Evolutionary conservation across 768 basidiomycete species (phyloP).

Genomic region (Sarcodon aspratus): DNA sequence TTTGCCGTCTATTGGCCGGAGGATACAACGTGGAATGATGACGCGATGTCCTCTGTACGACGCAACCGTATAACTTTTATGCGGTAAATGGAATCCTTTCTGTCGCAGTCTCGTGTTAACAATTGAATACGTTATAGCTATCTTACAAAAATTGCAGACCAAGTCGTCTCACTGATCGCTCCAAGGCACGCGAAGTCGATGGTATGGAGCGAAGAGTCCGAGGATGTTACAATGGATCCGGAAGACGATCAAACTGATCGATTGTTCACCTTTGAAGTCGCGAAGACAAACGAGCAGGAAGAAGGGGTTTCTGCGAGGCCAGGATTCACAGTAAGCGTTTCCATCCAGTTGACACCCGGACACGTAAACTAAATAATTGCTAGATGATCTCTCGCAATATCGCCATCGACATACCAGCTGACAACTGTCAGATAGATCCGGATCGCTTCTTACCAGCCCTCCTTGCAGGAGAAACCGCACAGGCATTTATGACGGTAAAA

Average conservation of each 20-base stretch:
- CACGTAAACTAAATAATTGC: neutral
- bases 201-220: conserved; percentile 27
- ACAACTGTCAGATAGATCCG: too few relatives aligned
- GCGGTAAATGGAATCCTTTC: conserved; percentile 25
- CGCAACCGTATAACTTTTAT: conserved; percentile 52
- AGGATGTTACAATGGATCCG: conserved; percentile 17
- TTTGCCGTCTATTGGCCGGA: conserved; percentile 57
- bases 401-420: too few relatives aligned
- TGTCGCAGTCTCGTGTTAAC: neutral
- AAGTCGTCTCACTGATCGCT: conserved; percentile 39
- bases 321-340: conserved; percentile 32
- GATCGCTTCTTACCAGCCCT: too few relatives aligned
- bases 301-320: conserved; percentile 30
- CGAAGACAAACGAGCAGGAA: conserved; percentile 43
- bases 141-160: conserved; percentile 47
- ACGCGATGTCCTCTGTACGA: conserved; percentile 28
- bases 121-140: conserved; percentile 26
- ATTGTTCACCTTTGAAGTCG: conserved; percentile 41
- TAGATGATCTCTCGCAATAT: too few relatives aligned
- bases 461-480: too few relatives aligned
- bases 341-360: neutral
- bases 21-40: conserved; percentile 45
- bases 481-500: too few relatives aligned
- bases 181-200: conserved; percentile 31
- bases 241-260: conserved; percentile 33